Evolutionary conservation across 176 grass and related monocot genomes (phyloP).

Genomic region (Carex pumila): DNA sequence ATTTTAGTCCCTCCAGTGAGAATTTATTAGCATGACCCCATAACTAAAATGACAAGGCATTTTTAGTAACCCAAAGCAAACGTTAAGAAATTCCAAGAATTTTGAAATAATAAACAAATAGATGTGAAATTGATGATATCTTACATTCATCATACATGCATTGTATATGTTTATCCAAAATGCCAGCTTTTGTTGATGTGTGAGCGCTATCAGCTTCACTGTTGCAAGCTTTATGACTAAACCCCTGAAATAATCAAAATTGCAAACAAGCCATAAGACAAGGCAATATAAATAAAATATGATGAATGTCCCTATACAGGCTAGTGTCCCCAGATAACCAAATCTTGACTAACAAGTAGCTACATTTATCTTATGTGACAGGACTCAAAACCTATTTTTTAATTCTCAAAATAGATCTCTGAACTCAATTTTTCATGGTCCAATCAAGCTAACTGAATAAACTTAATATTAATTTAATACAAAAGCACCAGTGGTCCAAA

Average conservation of each 20-base stretch:
- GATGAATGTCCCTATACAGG: not conserved
- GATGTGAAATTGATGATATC: constrained; percentile 20
- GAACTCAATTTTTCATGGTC: not conserved
- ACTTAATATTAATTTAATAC: not conserved
- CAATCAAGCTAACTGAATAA: not conserved
- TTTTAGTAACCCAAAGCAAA: too few relatives aligned
- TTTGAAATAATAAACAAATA: not conserved
- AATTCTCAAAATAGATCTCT: not conserved
- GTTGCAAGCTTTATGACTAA: constrained; percentile 52
- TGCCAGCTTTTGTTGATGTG: constrained; percentile 90
- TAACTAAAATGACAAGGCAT: not conserved
- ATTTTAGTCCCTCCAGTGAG: not conserved
- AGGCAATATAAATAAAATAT: constrained; percentile 11
- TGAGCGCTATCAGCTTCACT: constrained; percentile 56
- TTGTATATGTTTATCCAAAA: constrained; percentile 99
- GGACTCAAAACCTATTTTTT: not conserved
- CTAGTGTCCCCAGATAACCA: not conserved
- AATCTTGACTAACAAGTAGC: constrained; percentile 2
- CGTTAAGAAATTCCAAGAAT: not conserved
- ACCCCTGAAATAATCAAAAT: constrained; percentile 47
- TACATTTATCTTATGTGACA: not conserved
- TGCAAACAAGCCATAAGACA: not conserved
- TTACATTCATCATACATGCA: constrained; percentile 98
- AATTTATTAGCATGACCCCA: not conserved
- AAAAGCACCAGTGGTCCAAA: not conserved